phyloP scores from a whole-genome alignment of 768 basidiomycete genomes.

The Candolleomyces aberdarensis region DNA sequence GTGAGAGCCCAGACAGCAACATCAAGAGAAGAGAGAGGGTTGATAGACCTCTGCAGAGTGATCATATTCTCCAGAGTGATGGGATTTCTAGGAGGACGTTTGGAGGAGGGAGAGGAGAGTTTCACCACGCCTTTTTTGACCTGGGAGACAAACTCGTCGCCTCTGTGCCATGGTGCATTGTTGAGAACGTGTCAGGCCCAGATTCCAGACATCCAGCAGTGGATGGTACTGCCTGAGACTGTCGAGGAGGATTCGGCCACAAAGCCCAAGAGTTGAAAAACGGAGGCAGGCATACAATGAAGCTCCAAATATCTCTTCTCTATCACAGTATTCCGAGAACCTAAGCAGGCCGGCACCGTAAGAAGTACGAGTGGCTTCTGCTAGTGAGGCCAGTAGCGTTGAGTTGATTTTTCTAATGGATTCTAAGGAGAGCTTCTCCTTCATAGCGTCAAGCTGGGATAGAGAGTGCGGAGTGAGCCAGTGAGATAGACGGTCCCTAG shows the following conservation, averaged over 20 bases:
- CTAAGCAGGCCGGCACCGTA: conserved; percentile 30
- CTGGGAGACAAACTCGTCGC: conserved; percentile 20
- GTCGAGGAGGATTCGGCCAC: conserved; percentile 13
- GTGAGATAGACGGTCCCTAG: not conserved
- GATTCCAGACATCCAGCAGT: conserved; percentile 26
- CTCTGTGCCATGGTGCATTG: conserved; percentile 28
- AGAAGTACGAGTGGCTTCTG: conserved; percentile 4
- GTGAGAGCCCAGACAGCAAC: conserved; percentile 31
- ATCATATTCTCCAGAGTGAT: not conserved
- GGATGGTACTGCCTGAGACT: conserved; percentile 15
- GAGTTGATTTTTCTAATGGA: not conserved
- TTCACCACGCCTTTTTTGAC: conserved; percentile 9
- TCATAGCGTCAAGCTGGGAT: not conserved
- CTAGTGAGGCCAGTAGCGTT: not conserved
- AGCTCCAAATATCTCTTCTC: conserved; percentile 16
- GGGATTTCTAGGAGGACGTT: not conserved
- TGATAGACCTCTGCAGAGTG: conserved; percentile 8
- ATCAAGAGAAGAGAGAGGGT: conserved; percentile 21
- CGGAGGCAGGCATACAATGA: conserved; percentile 24
- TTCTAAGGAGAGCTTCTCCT: not conserved
- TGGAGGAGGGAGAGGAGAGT: not conserved
- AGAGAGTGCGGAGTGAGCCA: not conserved
- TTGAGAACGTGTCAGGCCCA: conserved; percentile 33
- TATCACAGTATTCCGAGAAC: conserved; percentile 32
- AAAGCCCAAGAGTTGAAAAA: conserved; percentile 25